Conservation (phyloP, 164 flowering plant genomes). For the Vitis amurensis region DNA sequence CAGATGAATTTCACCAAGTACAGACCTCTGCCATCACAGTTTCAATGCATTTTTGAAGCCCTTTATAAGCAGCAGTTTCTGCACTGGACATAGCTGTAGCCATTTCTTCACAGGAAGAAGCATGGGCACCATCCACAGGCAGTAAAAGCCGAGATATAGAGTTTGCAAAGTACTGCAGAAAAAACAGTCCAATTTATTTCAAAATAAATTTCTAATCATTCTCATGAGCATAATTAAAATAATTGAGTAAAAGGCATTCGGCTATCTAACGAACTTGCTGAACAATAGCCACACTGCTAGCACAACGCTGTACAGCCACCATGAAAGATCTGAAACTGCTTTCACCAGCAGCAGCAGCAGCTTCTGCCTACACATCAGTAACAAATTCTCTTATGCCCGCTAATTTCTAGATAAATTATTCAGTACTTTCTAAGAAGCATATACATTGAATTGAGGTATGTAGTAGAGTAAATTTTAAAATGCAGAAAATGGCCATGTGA, state of each 20-base stretch:
- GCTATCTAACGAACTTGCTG: constrained; percentile 69
- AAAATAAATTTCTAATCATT: background rate
- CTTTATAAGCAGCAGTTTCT: constrained; percentile 94
- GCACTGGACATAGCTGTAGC: constrained; percentile 94
- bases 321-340: constrained; percentile 98
- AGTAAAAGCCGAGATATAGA: constrained; percentile 85
- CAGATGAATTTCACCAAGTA: constrained; percentile 5
- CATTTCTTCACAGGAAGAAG: constrained; percentile 98
- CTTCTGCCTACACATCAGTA: constrained; percentile 78
- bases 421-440: background rate
- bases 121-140: constrained; percentile 99
- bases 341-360: constrained; percentile 99
- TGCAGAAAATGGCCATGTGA: constrained; percentile 8
- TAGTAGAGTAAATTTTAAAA: background rate
- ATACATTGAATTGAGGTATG: background rate
- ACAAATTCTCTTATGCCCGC: constrained; percentile 6
- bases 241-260: background rate
- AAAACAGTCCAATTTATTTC: constrained; percentile 2
- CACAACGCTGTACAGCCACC: constrained; percentile 98
- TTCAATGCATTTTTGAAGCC: constrained; percentile 97
- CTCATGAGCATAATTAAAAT: background rate
- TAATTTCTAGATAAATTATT: constrained; percentile 2
- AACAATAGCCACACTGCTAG: constrained; percentile 95
- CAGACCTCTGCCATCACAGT: constrained; percentile 99
- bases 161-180: constrained; percentile 83